A percentile compares a stretch with the other conserved stretches of the same genome.
phyloP scores from a whole-genome alignment of 176 grass and related monocot genomes.

The Carex cristatella region DNA sequence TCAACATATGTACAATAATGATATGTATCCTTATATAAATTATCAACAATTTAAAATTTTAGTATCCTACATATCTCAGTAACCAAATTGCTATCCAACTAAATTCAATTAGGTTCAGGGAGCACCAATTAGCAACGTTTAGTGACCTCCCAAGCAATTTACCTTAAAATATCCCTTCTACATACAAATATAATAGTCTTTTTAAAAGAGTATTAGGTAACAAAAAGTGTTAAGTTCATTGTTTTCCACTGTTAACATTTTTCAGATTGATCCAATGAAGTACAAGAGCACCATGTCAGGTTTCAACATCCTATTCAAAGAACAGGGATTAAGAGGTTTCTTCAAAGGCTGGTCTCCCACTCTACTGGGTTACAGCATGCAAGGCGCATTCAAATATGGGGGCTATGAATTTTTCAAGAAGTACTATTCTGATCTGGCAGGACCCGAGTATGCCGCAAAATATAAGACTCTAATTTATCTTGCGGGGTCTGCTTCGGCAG shows the following conservation, averaged over 20 bases:
- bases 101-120: background rate
- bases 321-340: slow-evolving; percentile 62
- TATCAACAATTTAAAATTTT: background rate
- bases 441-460: slow-evolving; percentile 53
- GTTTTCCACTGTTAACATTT: background rate
- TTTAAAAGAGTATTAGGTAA: background rate
- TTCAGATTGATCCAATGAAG: slow-evolving; percentile 61
- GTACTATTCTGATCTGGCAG: slow-evolving; percentile 60
- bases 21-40: no score
- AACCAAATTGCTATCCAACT: background rate
- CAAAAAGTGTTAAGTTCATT: background rate
- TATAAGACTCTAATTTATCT: slow-evolving; percentile 84
- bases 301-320: slow-evolving; percentile 64
- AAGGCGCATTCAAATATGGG: slow-evolving; percentile 66
- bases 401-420: slow-evolving; percentile 85
- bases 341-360: slow-evolving; percentile 75
- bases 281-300: slow-evolving; percentile 75
- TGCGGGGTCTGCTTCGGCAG: slow-evolving; percentile 63
- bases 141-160: background rate
- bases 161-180: background rate
- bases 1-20: no score
- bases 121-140: background rate
- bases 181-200: background rate
- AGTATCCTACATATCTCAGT: background rate
- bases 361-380: slow-evolving; percentile 58